Base-by-base conservation (phyloP, 2,329 filamentous ascomycete species). In the Neospermospora avenae region DNA sequence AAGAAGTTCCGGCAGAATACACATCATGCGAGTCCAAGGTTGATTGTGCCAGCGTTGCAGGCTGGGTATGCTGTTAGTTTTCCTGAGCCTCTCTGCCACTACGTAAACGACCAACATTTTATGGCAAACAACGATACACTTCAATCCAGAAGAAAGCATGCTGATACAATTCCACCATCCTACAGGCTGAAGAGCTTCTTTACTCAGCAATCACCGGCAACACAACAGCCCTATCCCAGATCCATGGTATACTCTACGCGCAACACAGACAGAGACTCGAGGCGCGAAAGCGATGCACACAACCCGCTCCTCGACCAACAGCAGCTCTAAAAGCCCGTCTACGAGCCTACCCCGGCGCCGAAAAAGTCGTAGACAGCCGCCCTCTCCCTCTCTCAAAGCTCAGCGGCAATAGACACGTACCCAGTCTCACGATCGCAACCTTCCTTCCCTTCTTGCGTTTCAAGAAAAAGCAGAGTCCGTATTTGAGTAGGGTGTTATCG, bases 391-490 rank as follows among this genome's bases (percentile, higher is more conserved):
- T 76, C 2, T 67, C 75, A 2, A 71, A 77, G 22, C 76, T 89
- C 1, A 74, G 74, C 6, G 81, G 81, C 10, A 74, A 73, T 8
- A 81, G 87, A 22, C 78, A 81, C 48, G 77, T 90, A 2, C 89
- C 89, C 0, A 75, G 25, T 37, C 20, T 75, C 1, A 75, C 81
- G 34, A 79, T 81, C 3, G 78, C 85, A 2, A 77, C 79, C 2
- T 79, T 78, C 25, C 73, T 86, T 24, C 83, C 88, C 0, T 88
- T 92, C 68, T 72, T 93, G 28, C 84, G 89, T 37, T 74, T 87
- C 46, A 80, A 77, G 63, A 89, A 88, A 71, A 85, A 86, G 4
- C 87, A 92, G 71, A 81, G 86, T 2, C 70, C 71, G 0, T 73
- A 74, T n/a, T 73, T 93, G 20, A 81, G 79, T n/a, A 75, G 81